These are phyloP conservation scores for Sporormia fimetaria DNA, from an alignment of 495 filamentous ascomycete genomes.

Conservation along the genomic window DNA sequence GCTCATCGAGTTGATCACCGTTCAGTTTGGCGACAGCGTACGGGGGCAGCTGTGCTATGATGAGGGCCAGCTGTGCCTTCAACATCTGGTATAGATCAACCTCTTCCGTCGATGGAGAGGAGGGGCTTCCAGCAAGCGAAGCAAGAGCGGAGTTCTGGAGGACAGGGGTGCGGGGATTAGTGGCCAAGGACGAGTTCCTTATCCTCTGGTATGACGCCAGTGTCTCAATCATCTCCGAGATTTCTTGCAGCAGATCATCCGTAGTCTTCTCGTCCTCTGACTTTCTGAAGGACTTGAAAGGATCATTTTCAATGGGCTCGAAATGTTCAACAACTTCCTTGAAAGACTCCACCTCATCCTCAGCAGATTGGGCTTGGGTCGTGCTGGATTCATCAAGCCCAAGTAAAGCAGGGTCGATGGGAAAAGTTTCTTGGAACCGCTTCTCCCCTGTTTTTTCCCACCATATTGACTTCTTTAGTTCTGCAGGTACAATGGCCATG, in stretches of 20 bases:
- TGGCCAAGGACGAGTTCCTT: constrained; percentile 52
- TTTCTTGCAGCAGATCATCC: constrained; percentile 63
- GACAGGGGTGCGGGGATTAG: constrained; percentile 34
- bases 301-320: constrained; percentile 36
- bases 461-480: constrained; percentile 68
- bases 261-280: constrained; percentile 47
- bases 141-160: constrained; percentile 38
- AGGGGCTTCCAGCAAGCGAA: constrained; percentile 36
- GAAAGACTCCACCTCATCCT: constrained; percentile 36
- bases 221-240: constrained; percentile 75
- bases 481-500: constrained; percentile 56
- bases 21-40: constrained; percentile 78
- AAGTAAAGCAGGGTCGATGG: constrained; percentile 38
- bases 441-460: constrained; percentile 67
- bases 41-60: constrained; percentile 68
- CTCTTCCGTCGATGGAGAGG: constrained; percentile 53
- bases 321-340: constrained; percentile 42
- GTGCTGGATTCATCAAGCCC: constrained; percentile 20
- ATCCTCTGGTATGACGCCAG: constrained; percentile 78
- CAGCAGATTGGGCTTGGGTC: constrained; percentile 30
- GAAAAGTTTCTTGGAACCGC: constrained; percentile 43
- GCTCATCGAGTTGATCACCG: constrained; percentile 66
- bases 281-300: constrained; percentile 16
- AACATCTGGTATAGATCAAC: constrained; percentile 61
- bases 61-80: constrained; percentile 56